These are phyloP conservation scores for Pelargonium fulgidum DNA, from an alignment of 441 rosid genomes.

Conservation along the genomic window DNA sequence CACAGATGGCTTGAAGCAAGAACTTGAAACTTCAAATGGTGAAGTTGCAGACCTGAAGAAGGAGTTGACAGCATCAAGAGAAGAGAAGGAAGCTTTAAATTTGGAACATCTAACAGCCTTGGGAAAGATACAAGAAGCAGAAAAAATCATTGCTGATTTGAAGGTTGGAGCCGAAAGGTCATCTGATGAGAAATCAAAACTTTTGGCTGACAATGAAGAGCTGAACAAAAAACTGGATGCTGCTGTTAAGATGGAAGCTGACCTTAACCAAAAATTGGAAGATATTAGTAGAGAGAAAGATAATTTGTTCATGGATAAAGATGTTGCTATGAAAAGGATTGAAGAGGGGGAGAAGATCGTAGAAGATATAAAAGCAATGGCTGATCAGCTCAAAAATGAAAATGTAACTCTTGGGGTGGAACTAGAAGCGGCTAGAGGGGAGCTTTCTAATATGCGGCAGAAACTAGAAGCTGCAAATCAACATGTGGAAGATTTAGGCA, in stretches of 20 bases:
- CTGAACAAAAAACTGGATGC: slow-evolving; percentile 36
- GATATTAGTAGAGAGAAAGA: too few species aligned
- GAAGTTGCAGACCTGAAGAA: slow-evolving; percentile 55
- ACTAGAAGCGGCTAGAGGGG: too few species aligned
- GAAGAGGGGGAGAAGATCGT: too few species aligned
- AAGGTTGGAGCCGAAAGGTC: slow-evolving; percentile 47
- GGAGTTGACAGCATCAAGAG: slow-evolving; percentile 39
- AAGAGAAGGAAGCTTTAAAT: slow-evolving; percentile 53
- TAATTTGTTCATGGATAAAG: slow-evolving; percentile 43
- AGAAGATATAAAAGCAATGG: too few species aligned
- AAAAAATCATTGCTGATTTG: slow-evolving; percentile 36
- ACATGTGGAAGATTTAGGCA: too few species aligned
- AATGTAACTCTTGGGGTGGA: too few species aligned
- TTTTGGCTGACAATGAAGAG: slow-evolving; percentile 39
- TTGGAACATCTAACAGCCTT: slow-evolving; percentile 46
- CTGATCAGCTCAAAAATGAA: too few species aligned
- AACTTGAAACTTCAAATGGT: slow-evolving; percentile 45
- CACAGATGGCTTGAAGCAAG: slow-evolving; percentile 45
- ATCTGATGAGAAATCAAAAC: slow-evolving; percentile 36
- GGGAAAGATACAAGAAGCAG: slow-evolving; percentile 50
- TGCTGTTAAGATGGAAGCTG: slow-evolving; percentile 29
- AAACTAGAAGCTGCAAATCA: too few species aligned
- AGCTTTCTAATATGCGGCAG: too few species aligned
- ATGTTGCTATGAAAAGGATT: too few species aligned
- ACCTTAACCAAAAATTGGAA: too few species aligned